Base-by-base conservation (phyloP, 208 protist species). In the Wallacemonas rigidus region DNA sequence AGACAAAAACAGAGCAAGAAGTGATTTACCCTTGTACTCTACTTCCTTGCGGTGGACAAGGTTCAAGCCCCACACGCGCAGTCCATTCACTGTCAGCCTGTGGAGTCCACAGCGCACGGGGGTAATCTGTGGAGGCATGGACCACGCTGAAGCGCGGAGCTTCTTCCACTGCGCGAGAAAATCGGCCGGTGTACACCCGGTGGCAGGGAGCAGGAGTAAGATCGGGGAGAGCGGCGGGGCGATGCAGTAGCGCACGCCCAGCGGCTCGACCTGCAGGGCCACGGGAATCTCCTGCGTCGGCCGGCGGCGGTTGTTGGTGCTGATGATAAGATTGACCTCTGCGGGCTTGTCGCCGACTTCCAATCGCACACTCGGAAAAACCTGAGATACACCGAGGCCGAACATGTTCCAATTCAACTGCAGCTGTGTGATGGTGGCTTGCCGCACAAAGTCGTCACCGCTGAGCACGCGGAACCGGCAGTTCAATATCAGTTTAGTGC, bases 331-430 rank as follows among this genome's bases (percentile, higher is more conserved):
- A 38, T 58, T 60, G 55, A 35, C 41, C 4, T 82, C 75, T 2
- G 56, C 60, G 15, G 75, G 72, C 69, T 82, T 78, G 44, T 83
- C 73, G 15, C 76, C 83, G 2, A 67, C 26, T 39, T 83, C 77
- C 2, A 93, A 76, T 53, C 43, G 43, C 14, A 73, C 74, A n/a
- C 48, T 48, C 11, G 85, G 79, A 48, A 87, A 87, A 17, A 80
- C 80, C 64, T 93, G 83, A 50, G 79, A 72, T 4, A 93, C 61
- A 11, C 85, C 88, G 61, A 93, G 80, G 50, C 82, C 79, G 64
- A 88, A 87, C 68, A 81, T 81, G 71, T 93, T 93, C 60, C 83
- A 73, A 69, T 90, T 89, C 11, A 93, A 71, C 69, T 93, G 88
- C 63, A 93, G 62, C 17, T 72, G 75, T 5, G 50, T 26, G 12